phyloP scores from a whole-genome alignment of 805 yeast species.

The Starmerella stellata region DNA sequence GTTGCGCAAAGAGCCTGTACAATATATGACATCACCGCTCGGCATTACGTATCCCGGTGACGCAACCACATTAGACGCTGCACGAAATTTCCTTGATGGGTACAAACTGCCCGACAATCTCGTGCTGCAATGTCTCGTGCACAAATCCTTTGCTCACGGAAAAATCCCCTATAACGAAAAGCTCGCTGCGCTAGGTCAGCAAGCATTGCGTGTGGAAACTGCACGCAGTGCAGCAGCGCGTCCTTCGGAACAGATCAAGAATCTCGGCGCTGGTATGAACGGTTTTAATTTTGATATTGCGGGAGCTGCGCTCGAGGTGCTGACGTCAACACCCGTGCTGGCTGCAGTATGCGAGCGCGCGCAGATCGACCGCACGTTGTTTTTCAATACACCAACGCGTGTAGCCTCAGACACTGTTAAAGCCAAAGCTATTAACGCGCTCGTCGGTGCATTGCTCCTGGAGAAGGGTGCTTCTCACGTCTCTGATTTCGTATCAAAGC shows the following conservation, averaged over 20 bases:
- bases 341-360: constrained; percentile 19
- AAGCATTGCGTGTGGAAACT: constrained; percentile 19
- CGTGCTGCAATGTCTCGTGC: constrained; percentile 68
- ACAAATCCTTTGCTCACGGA: constrained; percentile 89
- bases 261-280: constrained; percentile 11
- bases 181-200: constrained; percentile 43
- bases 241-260: constrained; percentile 3
- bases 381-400: constrained; percentile 17
- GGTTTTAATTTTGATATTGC: constrained; percentile 20
- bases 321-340: constrained; percentile 18
- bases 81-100: constrained; percentile 34
- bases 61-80: constrained; percentile 31
- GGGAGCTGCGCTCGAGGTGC: constrained; percentile 18
- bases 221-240: constrained; percentile 10
- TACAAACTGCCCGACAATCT: constrained; percentile 41
- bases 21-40: constrained; percentile 28
- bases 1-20: constrained; percentile 14
- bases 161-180: constrained; percentile 77
- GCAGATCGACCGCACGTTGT: constrained; percentile 18
- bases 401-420: constrained; percentile 29
- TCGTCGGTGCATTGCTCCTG: constrained; percentile 51
- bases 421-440: constrained; percentile 37
- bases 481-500: constrained; percentile 34
- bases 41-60: constrained; percentile 39
- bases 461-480: constrained; percentile 43